These are phyloP conservation scores for Dillenia suffruticosa DNA, from an alignment of 164 flowering plant species.

Conservation along the genomic window DNA sequence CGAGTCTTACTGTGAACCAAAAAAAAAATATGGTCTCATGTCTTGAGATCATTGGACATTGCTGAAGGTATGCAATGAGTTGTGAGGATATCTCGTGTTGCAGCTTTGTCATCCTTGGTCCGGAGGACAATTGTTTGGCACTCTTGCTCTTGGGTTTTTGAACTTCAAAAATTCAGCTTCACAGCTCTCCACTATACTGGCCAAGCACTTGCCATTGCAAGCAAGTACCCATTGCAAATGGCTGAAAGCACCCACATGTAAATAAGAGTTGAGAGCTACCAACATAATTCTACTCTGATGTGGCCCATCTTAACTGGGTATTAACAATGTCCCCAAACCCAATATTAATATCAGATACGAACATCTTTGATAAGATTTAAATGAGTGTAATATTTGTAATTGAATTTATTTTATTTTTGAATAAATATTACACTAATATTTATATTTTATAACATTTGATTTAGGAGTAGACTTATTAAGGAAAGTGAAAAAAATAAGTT, in stretches of 20 bases:
- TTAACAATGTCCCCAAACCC: conserved; percentile 92
- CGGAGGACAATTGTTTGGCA: conserved; percentile 77
- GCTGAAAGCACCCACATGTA: conserved; percentile 2
- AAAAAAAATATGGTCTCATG: too few relatives aligned
- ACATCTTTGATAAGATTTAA: too few relatives aligned
- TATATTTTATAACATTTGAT: too few relatives aligned
- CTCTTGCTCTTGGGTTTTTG: background rate
- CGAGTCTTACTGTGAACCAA: too few relatives aligned
- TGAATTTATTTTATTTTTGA: too few relatives aligned
- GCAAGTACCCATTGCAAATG: conserved; percentile 49
- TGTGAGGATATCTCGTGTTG: conserved; percentile 73
- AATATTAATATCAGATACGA: conserved; percentile 84
- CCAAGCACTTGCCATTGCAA: conserved; percentile 74
- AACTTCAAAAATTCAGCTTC: conserved; percentile 71
- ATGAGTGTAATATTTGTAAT: too few relatives aligned
- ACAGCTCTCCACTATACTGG: conserved; percentile 79
- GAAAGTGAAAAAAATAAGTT: too few relatives aligned
- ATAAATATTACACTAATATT: too few relatives aligned
- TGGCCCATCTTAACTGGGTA: conserved; percentile 55
- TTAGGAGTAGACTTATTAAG: too few relatives aligned
- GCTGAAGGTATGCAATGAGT: conserved; percentile 94
- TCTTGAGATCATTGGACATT: conserved; percentile 87
- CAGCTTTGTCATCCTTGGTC: conserved; percentile 76
- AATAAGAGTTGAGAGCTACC: too few relatives aligned
- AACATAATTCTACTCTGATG: background rate